Evolutionary conservation across 768 basidiomycete genomes (phyloP).

Genomic region (Phylloporus sp.): DNA sequence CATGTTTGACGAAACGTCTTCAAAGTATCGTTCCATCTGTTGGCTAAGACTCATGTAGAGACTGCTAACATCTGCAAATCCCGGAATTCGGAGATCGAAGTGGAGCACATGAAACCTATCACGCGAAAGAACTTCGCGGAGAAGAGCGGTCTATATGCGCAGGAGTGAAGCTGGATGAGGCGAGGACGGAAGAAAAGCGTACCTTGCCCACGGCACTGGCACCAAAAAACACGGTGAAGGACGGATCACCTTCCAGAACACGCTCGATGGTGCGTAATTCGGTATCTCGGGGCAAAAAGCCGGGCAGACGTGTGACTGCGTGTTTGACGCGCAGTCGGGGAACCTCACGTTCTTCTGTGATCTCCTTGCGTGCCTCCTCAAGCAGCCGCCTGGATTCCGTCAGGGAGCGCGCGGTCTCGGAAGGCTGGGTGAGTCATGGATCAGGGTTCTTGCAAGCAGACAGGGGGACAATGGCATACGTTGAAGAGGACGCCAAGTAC

Average conservation of each 20-base stretch:
- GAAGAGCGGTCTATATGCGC: slow-evolving; percentile 57
- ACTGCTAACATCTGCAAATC: slow-evolving; percentile 76
- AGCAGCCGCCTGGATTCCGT: slow-evolving; percentile 71
- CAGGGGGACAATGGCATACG: slow-evolving; percentile 38
- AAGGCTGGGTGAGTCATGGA: slow-evolving; percentile 46
- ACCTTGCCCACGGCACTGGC: slow-evolving; percentile 82
- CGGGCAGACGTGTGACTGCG: slow-evolving; percentile 71
- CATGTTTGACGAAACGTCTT: slow-evolving; percentile 50
- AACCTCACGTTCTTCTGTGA: slow-evolving; percentile 61
- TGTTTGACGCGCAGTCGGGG: slow-evolving; percentile 66
- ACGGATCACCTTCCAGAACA: slow-evolving; percentile 60
- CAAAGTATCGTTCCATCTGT: slow-evolving; percentile 80
- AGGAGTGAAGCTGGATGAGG: not conserved
- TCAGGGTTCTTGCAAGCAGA: slow-evolving; percentile 4
- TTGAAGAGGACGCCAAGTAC: slow-evolving; percentile 71
- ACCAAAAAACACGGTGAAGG: slow-evolving; percentile 77
- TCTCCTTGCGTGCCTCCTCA: slow-evolving; percentile 73
- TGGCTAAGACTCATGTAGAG: slow-evolving; percentile 71
- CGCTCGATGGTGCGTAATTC: slow-evolving; percentile 65
- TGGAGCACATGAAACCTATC: slow-evolving; percentile 74
- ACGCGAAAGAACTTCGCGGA: slow-evolving; percentile 69
- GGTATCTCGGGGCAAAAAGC: slow-evolving; percentile 63
- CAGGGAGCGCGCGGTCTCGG: slow-evolving; percentile 71
- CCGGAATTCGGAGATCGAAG: slow-evolving; percentile 79
- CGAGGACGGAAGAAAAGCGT: not conserved